These are phyloP conservation scores for Anastatica hierochuntica DNA, from an alignment of 345 rosid genomes.

Conservation along the genomic window DNA sequence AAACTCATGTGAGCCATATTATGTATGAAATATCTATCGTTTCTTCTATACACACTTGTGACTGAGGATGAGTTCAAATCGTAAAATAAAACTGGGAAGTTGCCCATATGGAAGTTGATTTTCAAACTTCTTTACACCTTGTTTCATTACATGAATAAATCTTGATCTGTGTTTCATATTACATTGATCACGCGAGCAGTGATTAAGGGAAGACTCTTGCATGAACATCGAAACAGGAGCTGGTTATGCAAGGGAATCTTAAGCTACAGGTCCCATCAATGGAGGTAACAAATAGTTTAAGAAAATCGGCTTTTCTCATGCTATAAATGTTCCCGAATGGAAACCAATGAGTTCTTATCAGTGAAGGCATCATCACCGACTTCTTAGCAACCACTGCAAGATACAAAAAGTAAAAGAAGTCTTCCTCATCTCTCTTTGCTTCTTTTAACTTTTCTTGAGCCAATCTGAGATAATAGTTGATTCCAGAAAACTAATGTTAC, in stretches of 20 bases:
- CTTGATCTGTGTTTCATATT: conserved; percentile 4
- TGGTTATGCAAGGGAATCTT: background rate
- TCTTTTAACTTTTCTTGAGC: background rate
- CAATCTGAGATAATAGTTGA: background rate
- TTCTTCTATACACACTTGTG: background rate
- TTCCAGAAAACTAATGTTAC: conserved; percentile 66
- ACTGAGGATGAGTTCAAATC: background rate
- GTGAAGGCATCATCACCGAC: conserved; percentile 65
- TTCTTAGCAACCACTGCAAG: conserved; percentile 66
- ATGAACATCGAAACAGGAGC: background rate
- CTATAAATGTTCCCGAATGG: no score
- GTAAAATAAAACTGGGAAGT: no score
- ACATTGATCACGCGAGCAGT: background rate
- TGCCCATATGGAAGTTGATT: no score
- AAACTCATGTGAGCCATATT: background rate
- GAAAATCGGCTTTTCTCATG: no score
- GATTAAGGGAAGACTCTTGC: background rate
- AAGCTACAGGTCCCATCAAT: background rate
- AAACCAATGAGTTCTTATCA: no score
- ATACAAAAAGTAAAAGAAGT: conserved; percentile 50
- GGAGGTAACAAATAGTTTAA: conserved; percentile 5
- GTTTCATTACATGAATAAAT: background rate
- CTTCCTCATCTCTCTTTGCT: conserved; percentile 5
- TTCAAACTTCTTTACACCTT: background rate
- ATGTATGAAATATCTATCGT: conserved; percentile 2